Conservation (phyloP, 2,329 filamentous ascomycete genomes). For the Onygenales sp. region DNA sequence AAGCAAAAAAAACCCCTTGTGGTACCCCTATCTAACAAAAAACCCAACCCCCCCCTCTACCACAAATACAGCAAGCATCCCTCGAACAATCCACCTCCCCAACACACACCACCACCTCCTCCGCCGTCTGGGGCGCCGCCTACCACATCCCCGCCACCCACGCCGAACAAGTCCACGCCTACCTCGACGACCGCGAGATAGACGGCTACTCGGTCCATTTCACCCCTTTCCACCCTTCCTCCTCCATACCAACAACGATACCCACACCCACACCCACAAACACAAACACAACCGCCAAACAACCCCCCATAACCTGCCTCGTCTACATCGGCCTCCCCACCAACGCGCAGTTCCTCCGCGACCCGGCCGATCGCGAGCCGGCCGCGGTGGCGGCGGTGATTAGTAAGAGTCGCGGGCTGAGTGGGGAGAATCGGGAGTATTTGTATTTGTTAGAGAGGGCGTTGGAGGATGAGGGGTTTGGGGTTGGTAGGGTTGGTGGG, state of each 20-base stretch:
- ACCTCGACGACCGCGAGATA: conserved; percentile 93
- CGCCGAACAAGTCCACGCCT: conserved; percentile 73
- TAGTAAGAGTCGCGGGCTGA: conserved; percentile 64
- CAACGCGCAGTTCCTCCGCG: conserved; percentile 75
- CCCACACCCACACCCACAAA: conserved; percentile 31
- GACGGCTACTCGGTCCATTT: conserved; percentile 95
- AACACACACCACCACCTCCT: conserved; percentile 13
- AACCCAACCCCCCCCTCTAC: no score
- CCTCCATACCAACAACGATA: conserved; percentile 19
- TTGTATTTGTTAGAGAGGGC: conserved; percentile 70
- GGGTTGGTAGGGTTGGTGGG: conserved; percentile 68
- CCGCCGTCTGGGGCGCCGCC: conserved; percentile 75
- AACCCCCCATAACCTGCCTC: conserved; percentile 46
- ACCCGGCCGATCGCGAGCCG: conserved; percentile 55
- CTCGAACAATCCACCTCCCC: conserved; percentile 19
- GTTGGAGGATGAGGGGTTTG: conserved; percentile 60
- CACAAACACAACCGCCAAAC: conserved; percentile 22
- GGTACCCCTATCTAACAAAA: not conserved
- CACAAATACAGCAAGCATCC: conserved; percentile 21
- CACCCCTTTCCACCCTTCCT: conserved; percentile 66
- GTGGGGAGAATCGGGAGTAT: conserved; percentile 85
- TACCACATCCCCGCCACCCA: conserved; percentile 68
- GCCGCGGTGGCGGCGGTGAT: conserved; percentile 74
- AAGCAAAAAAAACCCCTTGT: not conserved
- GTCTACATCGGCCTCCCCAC: conserved; percentile 92